phyloP scores from a whole-genome alignment of 2,329 filamentous ascomycete species.

The Escovopsis sp. region DNA sequence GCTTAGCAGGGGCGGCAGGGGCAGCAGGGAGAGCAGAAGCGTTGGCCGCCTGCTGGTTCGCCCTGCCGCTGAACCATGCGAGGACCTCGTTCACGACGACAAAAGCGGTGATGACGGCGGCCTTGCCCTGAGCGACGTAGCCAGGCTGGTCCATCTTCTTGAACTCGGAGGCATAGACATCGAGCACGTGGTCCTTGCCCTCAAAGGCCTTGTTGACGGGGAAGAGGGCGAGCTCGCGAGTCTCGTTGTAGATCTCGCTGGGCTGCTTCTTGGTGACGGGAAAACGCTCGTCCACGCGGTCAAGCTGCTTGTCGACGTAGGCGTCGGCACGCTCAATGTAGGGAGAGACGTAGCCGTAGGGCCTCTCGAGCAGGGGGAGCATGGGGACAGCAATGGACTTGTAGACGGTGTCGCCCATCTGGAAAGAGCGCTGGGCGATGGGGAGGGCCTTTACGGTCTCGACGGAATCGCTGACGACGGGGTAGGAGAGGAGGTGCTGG shows the following conservation, averaged over 20 bases:
- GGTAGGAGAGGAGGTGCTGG: constrained; percentile 75
- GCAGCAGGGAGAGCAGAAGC: constrained; percentile 23
- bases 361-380: constrained; percentile 54
- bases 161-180: constrained; percentile 41
- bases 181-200: constrained; percentile 46
- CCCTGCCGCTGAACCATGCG: constrained; percentile 41
- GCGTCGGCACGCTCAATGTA: constrained; percentile 64
- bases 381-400: constrained; percentile 62
- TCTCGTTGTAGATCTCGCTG: constrained; percentile 49
- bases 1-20: constrained; percentile 11
- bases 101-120: constrained; percentile 50
- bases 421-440: constrained; percentile 69
- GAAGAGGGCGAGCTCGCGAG: constrained; percentile 45
- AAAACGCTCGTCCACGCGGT: constrained; percentile 53
- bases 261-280: constrained; percentile 65
- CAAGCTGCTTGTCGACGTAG: constrained; percentile 57
- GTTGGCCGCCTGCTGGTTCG: constrained; percentile 49
- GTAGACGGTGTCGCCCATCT: constrained; percentile 62
- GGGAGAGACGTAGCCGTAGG: constrained; percentile 43
- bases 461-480: constrained; percentile 66
- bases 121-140: constrained; percentile 54
- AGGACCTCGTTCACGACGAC: constrained; percentile 52
- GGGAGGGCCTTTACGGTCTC: constrained; percentile 67
- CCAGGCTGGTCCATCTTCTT: constrained; percentile 52
- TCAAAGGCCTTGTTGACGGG: constrained; percentile 48